Conservation (phyloP, 495 filamentous ascomycete species). For the Trichoderma asperelloides region DNA sequence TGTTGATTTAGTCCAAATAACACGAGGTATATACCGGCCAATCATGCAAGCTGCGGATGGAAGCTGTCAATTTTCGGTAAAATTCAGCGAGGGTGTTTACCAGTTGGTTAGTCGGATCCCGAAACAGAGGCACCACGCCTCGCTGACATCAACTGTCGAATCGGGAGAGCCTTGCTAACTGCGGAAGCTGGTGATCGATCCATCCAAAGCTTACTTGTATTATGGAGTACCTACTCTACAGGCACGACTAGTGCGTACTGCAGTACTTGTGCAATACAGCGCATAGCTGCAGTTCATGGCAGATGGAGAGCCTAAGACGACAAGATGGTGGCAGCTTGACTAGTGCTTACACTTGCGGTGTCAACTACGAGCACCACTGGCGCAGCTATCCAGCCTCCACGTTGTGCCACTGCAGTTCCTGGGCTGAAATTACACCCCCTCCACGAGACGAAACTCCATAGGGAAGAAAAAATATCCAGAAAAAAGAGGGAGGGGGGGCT, state of each 20-base stretch:
- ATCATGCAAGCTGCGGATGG: not conserved
- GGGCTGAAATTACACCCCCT: conserved; percentile 5
- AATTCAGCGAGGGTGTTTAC: not conserved
- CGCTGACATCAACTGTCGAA: not conserved
- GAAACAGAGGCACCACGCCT: not conserved
- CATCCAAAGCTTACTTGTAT: not conserved
- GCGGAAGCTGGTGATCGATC: conserved; percentile 6
- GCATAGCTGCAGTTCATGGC: conserved; percentile 6
- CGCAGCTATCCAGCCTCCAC: not conserved
- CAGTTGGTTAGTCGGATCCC: not conserved
- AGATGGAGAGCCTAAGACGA: not conserved
- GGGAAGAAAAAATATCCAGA: not conserved
- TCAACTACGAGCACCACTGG: not conserved
- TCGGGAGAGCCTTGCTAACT: not conserved
- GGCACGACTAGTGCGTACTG: not conserved
- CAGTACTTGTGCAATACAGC: conserved; percentile 4
- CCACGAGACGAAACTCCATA: not conserved
- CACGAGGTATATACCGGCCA: not conserved
- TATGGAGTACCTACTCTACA: not conserved
- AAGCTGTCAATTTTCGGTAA: not conserved
- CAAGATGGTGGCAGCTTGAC: not conserved
- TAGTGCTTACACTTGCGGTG: conserved; percentile 8
- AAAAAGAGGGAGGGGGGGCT: not conserved
- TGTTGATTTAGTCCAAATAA: not conserved
- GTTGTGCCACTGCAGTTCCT: not conserved